Evolutionary conservation across 192 early-diverging fungal genomes (phyloP).

Genomic region (Linnemannia zychae): DNA sequence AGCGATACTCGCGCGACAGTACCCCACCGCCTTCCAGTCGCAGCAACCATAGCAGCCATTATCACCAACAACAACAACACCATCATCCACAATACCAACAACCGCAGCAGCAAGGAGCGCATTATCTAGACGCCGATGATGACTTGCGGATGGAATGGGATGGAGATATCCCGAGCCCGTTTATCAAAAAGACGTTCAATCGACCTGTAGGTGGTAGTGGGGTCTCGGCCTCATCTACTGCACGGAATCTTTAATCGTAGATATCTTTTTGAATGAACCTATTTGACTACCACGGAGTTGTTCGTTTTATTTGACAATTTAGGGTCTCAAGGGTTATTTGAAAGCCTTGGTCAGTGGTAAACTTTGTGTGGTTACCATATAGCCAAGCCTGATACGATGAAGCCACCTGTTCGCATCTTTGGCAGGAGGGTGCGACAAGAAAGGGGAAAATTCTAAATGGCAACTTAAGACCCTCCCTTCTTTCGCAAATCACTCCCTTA

Average conservation of each 20-base stretch:
- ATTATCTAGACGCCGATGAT: slow-evolving; percentile 7
- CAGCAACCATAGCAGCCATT: neutral
- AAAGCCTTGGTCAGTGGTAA: too few species aligned
- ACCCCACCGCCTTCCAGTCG: neutral
- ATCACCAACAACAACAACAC: neutral
- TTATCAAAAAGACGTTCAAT: slow-evolving; percentile 30
- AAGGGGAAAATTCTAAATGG: too few species aligned
- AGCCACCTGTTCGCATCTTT: too few species aligned
- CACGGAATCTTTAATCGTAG: neutral
- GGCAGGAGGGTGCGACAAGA: too few species aligned
- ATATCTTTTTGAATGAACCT: too few species aligned
- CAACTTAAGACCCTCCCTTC: too few species aligned
- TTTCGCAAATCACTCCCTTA: too few species aligned
- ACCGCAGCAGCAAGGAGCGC: neutral
- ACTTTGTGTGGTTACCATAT: too few species aligned
- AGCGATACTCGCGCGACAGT: neutral
- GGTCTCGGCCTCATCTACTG: neutral
- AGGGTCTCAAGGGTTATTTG: too few species aligned
- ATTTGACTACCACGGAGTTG: too few species aligned
- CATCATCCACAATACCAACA: neutral
- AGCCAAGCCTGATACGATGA: too few species aligned
- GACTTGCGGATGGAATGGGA: slow-evolving; percentile 47
- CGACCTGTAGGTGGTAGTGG: neutral
- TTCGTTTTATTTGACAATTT: too few species aligned
- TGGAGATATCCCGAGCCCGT: slow-evolving; percentile 44